Base-by-base conservation (phyloP, 2,329 filamentous ascomycete species). In the Monilinia vaccinii-corymbosi region DNA sequence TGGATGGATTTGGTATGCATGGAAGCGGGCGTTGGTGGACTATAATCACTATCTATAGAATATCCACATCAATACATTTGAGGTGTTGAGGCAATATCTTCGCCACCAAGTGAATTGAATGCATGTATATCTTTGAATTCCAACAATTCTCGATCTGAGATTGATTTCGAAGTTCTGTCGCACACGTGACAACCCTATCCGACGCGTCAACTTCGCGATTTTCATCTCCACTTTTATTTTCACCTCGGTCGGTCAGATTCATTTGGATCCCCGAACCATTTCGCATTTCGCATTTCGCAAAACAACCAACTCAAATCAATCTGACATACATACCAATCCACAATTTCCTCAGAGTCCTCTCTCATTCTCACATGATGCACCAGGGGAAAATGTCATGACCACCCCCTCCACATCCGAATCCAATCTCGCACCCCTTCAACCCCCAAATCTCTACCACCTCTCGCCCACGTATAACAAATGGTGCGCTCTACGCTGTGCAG, bases 371-470 rank as follows among this genome's bases (percentile, higher is more conserved):
- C 51, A 55, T 4, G n/a, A 55, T 55, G 51, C 51, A 2, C 38
- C 28, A 44, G 23, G 13, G 44, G 65, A 71, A 62, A 71, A 78
- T 81, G 78, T 75, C 76, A 84, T 84, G 81, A 80, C 73, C 69
- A 65, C 67, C 57, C 61, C 51, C 44, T 47, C 36, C 16, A 32
- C 48, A 38, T 51, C 45, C n/a, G 13, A 42, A 46, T n/a, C 58
- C 73, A 81, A 32, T 14, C 16, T 23, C 36, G 28, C 36, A 18
- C 16, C 47, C 16, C 46, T 42, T 18, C 65, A 87, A 87, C 66
- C 83, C 81, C 78, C 80, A 61, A 85, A 85, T 71, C 86, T 84
- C 71, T 85, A 86, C 69, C 75, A 80, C 62, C 76, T 85, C 34
- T 83, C 84, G 18, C 82, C 82, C 4, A 87, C 84, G 32, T 77